Conservation (phyloP, 176 grass and related monocot genomes). For the Bolboschoenus planiculmis region DNA sequence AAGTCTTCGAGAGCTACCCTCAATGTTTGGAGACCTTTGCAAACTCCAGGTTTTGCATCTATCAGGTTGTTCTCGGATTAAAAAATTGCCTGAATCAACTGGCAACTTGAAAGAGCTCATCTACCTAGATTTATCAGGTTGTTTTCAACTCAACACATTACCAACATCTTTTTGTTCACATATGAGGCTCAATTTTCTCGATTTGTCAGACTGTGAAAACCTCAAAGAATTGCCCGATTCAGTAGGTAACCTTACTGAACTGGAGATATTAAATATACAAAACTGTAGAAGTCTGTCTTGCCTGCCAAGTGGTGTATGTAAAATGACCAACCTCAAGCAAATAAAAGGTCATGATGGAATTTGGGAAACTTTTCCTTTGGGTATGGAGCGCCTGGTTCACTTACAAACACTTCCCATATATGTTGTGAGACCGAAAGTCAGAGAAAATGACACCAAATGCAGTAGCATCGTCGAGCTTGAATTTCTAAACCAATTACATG, state of each 20-base stretch:
- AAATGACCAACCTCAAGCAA: constrained; percentile 1
- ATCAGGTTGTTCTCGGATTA: constrained; percentile 34
- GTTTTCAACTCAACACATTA: constrained; percentile 39
- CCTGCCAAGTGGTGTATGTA: neutral
- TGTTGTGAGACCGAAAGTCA: neutral
- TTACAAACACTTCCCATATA: constrained; percentile 10
- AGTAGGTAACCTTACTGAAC: constrained; percentile 12
- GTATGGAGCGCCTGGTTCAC: neutral
- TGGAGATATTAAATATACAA: constrained; percentile 26
- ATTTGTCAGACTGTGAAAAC: constrained; percentile 5
- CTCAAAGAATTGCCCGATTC: constrained; percentile 10
- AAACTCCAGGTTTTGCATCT: constrained; percentile 27
- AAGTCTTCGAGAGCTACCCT: constrained; percentile 15
- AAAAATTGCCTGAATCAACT: constrained; percentile 33
- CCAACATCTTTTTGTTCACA: constrained; percentile 33
- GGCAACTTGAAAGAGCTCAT: constrained; percentile 36
- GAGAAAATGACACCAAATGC: neutral
- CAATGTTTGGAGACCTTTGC: constrained; percentile 7
- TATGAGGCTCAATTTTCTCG: neutral
- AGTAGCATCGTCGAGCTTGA: neutral
- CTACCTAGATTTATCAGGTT: constrained; percentile 36
- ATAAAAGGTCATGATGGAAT: neutral
- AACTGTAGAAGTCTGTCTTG: constrained; percentile 1
- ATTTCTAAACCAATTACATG: neutral
- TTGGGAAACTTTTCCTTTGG: constrained; percentile 2